Percentiles rank a stretch among this genome's conserved stretches.
phyloP scores from a whole-genome alignment of 805 yeast genomes.

The Yueomyces sinensis region DNA sequence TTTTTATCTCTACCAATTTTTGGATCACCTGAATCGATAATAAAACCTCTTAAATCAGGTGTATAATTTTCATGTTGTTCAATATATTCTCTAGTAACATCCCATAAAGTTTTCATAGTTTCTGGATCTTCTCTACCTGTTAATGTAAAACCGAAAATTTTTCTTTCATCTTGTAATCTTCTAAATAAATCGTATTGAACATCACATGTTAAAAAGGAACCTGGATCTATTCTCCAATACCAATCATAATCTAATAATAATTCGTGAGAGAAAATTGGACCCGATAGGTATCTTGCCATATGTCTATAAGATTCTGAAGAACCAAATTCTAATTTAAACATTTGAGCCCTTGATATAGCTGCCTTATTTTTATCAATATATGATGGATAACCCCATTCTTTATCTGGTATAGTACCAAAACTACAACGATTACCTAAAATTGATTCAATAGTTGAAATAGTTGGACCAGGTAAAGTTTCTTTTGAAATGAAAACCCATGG shows the following conservation, averaged over 20 bases:
- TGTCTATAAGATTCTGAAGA: slow-evolving; percentile 66
- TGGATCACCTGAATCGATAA: not conserved
- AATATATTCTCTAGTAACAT: slow-evolving; percentile 45
- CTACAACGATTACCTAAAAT: slow-evolving; percentile 15
- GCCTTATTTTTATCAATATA: slow-evolving; percentile 69
- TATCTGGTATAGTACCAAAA: slow-evolving; percentile 60
- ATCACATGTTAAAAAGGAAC: slow-evolving; percentile 60
- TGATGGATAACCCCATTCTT: slow-evolving; percentile 81
- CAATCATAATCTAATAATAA: slow-evolving; percentile 57
- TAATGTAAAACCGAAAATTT: slow-evolving; percentile 66
- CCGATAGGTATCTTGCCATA: slow-evolving; percentile 84
- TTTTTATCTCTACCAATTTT: slow-evolving; percentile 15
- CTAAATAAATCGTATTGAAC: slow-evolving; percentile 68
- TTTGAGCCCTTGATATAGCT: slow-evolving; percentile 38
- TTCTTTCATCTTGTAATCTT: slow-evolving; percentile 63
- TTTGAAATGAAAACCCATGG: slow-evolving; percentile 93
- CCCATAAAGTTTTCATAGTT: slow-evolving; percentile 72
- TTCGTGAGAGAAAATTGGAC: slow-evolving; percentile 67
- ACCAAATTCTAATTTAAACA: slow-evolving; percentile 54
- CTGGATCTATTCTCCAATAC: slow-evolving; percentile 93
- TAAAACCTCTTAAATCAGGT: slow-evolving; percentile 36
- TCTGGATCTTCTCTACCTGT: slow-evolving; percentile 54
- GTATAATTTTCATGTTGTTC: slow-evolving; percentile 28
- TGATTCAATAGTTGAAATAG: not conserved
- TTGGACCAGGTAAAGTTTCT: slow-evolving; percentile 48